Evolutionary conservation across 78 protist genomes (phyloP), one percentile per base, ranked within the genome.

Genomic region (Dictyostelium brefeldianum): DNA sequence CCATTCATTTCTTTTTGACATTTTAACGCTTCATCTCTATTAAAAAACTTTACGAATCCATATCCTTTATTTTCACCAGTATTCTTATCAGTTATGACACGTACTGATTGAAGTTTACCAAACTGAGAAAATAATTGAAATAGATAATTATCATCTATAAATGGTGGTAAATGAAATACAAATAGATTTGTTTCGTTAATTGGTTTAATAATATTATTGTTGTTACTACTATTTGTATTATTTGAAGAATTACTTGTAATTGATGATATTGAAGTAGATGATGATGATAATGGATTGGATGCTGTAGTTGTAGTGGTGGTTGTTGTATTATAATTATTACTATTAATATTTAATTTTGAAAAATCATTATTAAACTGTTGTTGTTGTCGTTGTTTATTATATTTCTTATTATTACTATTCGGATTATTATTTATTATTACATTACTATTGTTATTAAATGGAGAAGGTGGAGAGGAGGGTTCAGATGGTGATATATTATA

Each of bases 21-120:
- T 9, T 79, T 77, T 29, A 77, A 12, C 3, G 92, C 92, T 46
- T 87, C 92, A 6, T 87, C 83, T 31, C 53, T 74, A 48, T 74
- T 20, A 46, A n/a, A 43, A 64, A 87, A 87, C 20, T 87, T 87
- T 17, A 87, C 92, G 64, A 87, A 87, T 7, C 92, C 92, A 31
- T 87, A 87, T 2, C 92, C 92, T 77, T 87, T 87, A 73, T 87
- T 87, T 56, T 87, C 92, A 2, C 92, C 92, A 31, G 92, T 87
- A 20, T 87, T 83, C 48, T 87, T 87, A 43, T 87, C 92, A 1
- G 62, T 87, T 9, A 87, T 87, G 15, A 87, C 92, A 25, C 92
- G 27, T 3, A 87, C 92, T 15, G 78, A 57, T 22, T 77, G 92
- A 25, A 87, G 36, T 77, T 64, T 81, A 47, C 92, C 92, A 77